Percentiles rank a stretch among this genome's conserved stretches.
phyloP scores from a whole-genome alignment of 73 alveolate species.

The Diophrys appendiculata region DNA sequence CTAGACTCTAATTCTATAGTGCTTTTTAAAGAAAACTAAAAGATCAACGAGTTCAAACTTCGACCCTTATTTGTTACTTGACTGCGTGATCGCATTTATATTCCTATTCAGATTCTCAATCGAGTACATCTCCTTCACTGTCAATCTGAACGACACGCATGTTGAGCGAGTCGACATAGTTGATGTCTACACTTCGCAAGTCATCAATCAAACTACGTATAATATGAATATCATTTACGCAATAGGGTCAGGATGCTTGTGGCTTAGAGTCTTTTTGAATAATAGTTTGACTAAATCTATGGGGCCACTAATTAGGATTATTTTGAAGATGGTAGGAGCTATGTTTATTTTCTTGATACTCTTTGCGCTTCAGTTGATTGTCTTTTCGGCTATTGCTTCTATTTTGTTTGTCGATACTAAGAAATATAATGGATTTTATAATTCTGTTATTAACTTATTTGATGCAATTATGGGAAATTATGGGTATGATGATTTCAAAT shows the following conservation, averaged over 20 bases:
- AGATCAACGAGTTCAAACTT: background rate
- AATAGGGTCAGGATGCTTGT: constrained; percentile 14
- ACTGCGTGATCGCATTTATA: background rate
- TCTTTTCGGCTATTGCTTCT: constrained; percentile 13
- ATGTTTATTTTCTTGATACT: constrained; percentile 19
- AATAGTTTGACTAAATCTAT: constrained; percentile 15
- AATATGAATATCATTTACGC: constrained; percentile 1
- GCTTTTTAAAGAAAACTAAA: background rate
- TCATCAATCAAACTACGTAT: too few species aligned
- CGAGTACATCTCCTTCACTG: background rate
- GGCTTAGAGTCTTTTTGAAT: constrained; percentile 29
- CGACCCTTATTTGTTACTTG: background rate
- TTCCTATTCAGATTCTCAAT: background rate
- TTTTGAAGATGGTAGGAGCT: constrained; percentile 19
- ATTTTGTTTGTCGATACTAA: background rate
- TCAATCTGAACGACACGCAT: too few species aligned
- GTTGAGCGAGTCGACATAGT: background rate
- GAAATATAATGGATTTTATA: constrained; percentile 1
- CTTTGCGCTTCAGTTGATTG: background rate
- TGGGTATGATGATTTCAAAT: constrained; percentile 3
- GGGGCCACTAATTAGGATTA: constrained; percentile 38
- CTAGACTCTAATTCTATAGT: background rate
- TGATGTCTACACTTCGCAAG: background rate
- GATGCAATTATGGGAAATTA: constrained; percentile 25
- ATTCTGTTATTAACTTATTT: background rate